Evolutionary conservation across 2,329 filamentous ascomycete genomes (phyloP), one percentile per base, ranked within the genome.

Genomic region (Albifimbria verrucaria): DNA sequence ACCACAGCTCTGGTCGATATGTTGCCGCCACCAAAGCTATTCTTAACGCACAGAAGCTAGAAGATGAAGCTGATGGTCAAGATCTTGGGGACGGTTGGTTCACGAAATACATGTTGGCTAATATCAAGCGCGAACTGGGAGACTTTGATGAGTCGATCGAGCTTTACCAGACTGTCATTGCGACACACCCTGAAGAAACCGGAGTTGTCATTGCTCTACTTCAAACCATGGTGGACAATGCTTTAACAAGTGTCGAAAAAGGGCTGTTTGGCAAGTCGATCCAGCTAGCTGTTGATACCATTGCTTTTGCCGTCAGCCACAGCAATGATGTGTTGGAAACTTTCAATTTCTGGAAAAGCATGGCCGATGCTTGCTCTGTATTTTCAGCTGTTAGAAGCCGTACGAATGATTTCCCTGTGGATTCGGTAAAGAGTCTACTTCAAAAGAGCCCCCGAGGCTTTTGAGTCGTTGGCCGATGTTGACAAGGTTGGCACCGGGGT

Each of bases 1-100:
- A 99, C 65, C 89, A 97, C 67, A 94, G 90, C 61, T 96, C 92
- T 17, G 93, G 94, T 10, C 82, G 93, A 57, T 95, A 95, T 65
- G 89, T 97, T 55, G 93, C 94, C n/a, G 93, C 94, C 0, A 90
- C 89, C 3, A 93, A 94, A 65, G 92, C 94, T 1, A 94, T 97
- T 59, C 77, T 89, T 28, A 89, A 96, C 64, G 94, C 93, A 0
- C 87, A 93, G 65, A 82, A 81, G 51, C 78, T 96, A 4, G 89
- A 93, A 57, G 77, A 82, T 24, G 77, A 79, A 1, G 69, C 81
- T 0, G 60, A 66, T 69, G 77, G n/a, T 65, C 79, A 64, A 70
- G 81, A 66, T 1, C 66, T 71, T 2, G 85, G 82, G 0, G 89
- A 95, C 60, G 88, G 83, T 10, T 99, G 94, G 94, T 99, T 97